Evolutionary conservation across 306 rosid species (phyloP), one percentile per base, ranked within the genome.

Genomic region (Gastrolobium bilobum): DNA sequence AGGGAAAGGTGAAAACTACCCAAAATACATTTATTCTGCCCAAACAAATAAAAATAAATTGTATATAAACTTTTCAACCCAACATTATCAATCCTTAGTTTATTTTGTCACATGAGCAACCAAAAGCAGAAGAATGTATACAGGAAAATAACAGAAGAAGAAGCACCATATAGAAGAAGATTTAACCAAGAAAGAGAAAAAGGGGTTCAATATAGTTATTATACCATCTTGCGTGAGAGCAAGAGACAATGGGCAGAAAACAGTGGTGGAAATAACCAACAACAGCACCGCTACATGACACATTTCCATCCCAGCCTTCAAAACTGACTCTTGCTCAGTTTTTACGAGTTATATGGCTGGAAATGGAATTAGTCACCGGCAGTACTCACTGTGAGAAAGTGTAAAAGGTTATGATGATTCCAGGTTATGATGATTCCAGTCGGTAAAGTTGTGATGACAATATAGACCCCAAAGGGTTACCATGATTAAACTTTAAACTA

Each of bases 201-300:
- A 43, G 26, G 35, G 39, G 71, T 20, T 26, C 39, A 20, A 20
- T 20, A 4, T 44, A 43, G 40, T 29, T 33, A 26, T 75, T 70
- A 90, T 70, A 90, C 95, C 95, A 62, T 90, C 95, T 82, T 74
- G 85, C 35, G 82, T 72, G 83, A 90, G 90, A 75, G 92, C 89
- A 80, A 81, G 66, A 44, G 73, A 82, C 47, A 73, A 74, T 64
- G 75, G 73, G 71, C 68, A 82, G 71, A 51, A 68, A 59, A 79
- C 44, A 68, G 68, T 39, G 43, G 66, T 79, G 20, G 68, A 74
- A 79, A 88, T 77, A 57, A 86, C 67, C 6, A 75, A 75, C 67
- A 85, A 48, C 71, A 77, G n/a, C 85, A 81, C 79, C 11, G 78
- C 73, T 38, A 54, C 47, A n/a, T 78, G n/a, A 68, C 80, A 89